phyloP scores from a whole-genome alignment of 2,329 filamentous ascomycete genomes.

The Hypoxylon sp. region DNA sequence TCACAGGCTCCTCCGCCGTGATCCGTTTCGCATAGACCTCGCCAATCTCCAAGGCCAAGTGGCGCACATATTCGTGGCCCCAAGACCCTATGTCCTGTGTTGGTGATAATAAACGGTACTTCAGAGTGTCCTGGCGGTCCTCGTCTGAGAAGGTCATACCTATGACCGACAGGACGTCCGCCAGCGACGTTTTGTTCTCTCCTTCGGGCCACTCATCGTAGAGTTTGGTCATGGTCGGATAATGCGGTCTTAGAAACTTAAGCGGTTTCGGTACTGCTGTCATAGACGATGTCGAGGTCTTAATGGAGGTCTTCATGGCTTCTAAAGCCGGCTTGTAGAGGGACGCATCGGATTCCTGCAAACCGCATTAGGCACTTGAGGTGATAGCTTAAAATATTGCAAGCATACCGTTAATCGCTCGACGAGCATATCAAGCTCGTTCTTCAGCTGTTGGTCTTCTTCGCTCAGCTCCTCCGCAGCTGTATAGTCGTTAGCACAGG shows the following conservation, averaged over 20 bases:
- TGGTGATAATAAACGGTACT: slow-evolving; percentile 90
- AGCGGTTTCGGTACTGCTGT: slow-evolving; percentile 98
- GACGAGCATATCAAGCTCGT: slow-evolving; percentile 96
- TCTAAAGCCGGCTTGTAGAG: slow-evolving; percentile 95
- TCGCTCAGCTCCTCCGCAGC: slow-evolving; percentile 90
- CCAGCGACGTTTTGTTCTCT: slow-evolving; percentile 88
- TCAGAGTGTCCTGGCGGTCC: slow-evolving; percentile 93
- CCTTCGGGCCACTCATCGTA: slow-evolving; percentile 91
- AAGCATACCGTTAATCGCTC: slow-evolving; percentile 85
- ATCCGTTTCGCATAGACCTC: slow-evolving; percentile 92
- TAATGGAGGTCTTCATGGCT: slow-evolving; percentile 98
- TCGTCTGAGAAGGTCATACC: slow-evolving; percentile 99
- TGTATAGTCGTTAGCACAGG: slow-evolving; percentile 53
- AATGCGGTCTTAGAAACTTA: slow-evolving; percentile 97
- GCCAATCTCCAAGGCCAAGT: slow-evolving; percentile 94
- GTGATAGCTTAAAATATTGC: background rate
- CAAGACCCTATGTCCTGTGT: slow-evolving; percentile 94
- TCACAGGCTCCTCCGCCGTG: slow-evolving; percentile 83
- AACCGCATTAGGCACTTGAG: slow-evolving; percentile 28
- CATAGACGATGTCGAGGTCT: slow-evolving; percentile 99
- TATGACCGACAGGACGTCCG: slow-evolving; percentile 95
- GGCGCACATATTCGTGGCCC: slow-evolving; percentile 98
- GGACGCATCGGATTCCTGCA: slow-evolving; percentile 83
- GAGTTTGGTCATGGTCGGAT: slow-evolving; percentile 85
- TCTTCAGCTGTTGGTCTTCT: slow-evolving; percentile 98